phyloP scores from a whole-genome alignment of 345 rosid genomes.

The Syzygium aqueum region DNA sequence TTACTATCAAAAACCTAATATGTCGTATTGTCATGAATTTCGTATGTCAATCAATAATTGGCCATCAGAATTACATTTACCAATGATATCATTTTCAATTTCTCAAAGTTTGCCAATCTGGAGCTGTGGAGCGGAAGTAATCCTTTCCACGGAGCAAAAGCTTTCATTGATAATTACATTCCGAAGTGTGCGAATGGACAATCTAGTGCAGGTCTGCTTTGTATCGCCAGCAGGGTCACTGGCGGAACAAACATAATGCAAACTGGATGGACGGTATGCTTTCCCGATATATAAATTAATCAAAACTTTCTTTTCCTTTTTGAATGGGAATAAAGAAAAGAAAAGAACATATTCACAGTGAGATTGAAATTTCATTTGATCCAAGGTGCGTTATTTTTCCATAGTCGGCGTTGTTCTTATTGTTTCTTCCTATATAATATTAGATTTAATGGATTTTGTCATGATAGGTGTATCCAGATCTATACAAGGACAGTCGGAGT shows the following conservation, averaged over 20 bases:
- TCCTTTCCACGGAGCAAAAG: background rate
- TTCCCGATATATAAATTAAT: background rate
- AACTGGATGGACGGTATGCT: background rate
- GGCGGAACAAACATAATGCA: background rate
- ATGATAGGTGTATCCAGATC: background rate
- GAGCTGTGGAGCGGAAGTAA: too few relatives aligned
- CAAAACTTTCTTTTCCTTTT: background rate
- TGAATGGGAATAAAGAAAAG: background rate
- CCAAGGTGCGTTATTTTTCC: background rate
- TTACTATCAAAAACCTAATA: background rate
- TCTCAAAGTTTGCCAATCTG: background rate
- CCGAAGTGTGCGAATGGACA: background rate
- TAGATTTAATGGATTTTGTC: background rate
- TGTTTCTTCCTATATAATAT: background rate
- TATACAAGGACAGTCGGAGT: background rate
- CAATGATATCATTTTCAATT: background rate
- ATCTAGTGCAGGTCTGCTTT: background rate
- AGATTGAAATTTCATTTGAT: background rate
- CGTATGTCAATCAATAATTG: background rate
- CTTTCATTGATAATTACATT: background rate
- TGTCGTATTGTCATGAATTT: background rate
- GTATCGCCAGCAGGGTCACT: accelerated
- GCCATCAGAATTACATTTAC: background rate
- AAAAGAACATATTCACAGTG: background rate
- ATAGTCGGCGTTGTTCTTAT: background rate